Conservation (phyloP, 306 rosid species). For the Cucurbita argyrosperma region DNA sequence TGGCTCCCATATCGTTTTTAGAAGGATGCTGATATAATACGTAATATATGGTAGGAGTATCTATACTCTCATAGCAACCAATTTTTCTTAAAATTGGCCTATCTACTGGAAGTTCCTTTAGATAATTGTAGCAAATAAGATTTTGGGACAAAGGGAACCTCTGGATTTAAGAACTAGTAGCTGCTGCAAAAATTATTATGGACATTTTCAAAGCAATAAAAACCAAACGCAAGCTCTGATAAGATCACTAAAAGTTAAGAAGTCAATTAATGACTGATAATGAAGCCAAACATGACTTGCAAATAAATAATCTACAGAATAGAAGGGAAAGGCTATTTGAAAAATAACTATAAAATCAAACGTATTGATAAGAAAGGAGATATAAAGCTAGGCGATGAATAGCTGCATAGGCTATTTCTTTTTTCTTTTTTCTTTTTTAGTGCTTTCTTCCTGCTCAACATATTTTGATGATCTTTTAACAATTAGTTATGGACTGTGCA, state of each 20-base stretch:
- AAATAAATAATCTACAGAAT: not conserved
- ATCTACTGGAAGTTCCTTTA: too few relatives aligned
- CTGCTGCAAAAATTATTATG: too few relatives aligned
- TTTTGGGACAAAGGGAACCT: too few relatives aligned
- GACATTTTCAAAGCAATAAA: not conserved
- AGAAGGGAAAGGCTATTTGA: not conserved
- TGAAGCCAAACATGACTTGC: not conserved
- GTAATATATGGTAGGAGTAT: too few relatives aligned
- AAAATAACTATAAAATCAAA: not conserved
- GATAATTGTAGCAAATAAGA: too few relatives aligned
- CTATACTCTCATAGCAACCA: too few relatives aligned
- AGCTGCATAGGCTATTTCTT: too few relatives aligned
- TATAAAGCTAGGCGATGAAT: not conserved
- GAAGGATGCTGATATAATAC: too few relatives aligned
- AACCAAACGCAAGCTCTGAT: not conserved
- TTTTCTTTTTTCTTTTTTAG: not conserved
- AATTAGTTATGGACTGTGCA: not conserved
- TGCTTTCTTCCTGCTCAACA: not conserved
- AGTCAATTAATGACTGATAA: not conserved
- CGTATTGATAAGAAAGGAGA: not conserved
- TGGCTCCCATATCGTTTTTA: too few relatives aligned
- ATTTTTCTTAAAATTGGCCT: too few relatives aligned
- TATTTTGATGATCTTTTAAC: not conserved
- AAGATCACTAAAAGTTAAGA: not conserved
- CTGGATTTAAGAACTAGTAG: too few relatives aligned